Percentiles rank a stretch among this genome's conserved stretches.
Evolutionary conservation across 371 early-diverging fungal genomes (phyloP).

Genomic region (Mucor lusitanicus): DNA sequence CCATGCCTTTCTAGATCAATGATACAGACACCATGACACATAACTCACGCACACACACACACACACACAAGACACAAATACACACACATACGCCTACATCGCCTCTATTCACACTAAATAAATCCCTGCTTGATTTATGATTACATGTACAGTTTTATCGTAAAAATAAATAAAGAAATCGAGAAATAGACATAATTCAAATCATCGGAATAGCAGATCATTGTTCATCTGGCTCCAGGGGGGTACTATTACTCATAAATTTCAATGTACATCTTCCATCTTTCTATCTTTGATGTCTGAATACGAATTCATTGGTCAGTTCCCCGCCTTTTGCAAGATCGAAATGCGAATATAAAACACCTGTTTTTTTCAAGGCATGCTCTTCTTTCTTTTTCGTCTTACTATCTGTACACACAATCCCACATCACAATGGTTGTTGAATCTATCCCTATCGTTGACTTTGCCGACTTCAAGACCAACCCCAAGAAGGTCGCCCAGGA

Average conservation of each 20-base stretch:
- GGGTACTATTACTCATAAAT: background rate
- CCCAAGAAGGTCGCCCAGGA: slow-evolving; percentile 28
- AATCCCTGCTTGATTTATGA: background rate
- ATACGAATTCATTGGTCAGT: background rate
- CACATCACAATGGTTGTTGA: slow-evolving; percentile 11
- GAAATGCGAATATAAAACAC: background rate
- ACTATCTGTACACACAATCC: background rate
- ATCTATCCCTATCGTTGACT: slow-evolving; percentile 34
- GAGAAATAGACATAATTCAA: background rate
- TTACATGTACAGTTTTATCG: background rate
- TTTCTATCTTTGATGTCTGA: background rate
- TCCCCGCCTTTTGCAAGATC: background rate
- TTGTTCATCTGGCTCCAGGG: background rate
- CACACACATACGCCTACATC: background rate
- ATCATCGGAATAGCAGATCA: background rate
- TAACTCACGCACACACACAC: background rate
- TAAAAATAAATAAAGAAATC: background rate
- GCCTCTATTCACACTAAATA: background rate
- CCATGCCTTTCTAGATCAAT: slow-evolving; percentile 47
- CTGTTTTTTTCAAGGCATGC: background rate
- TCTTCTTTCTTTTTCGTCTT: slow-evolving; percentile 3
- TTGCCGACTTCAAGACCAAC: slow-evolving; percentile 20
- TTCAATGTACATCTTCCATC: background rate
- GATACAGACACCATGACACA: background rate
- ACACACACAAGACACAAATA: background rate